Evolutionary conservation across 2,329 filamentous ascomycete genomes (phyloP).

Genomic region (Penicillium glabrum): DNA sequence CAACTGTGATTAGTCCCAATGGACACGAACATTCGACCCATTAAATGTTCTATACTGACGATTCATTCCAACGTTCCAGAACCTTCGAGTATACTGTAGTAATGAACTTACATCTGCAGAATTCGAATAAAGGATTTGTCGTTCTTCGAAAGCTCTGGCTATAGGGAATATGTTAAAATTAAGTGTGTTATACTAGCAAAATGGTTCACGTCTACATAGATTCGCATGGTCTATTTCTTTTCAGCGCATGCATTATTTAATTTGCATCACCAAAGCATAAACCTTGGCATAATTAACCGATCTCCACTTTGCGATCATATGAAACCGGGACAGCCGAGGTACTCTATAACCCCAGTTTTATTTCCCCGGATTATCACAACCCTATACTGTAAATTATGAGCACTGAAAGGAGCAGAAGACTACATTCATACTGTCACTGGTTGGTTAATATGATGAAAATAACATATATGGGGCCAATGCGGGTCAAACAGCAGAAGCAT

Average conservation of each 20-base stretch:
- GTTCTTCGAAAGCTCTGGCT: too few species aligned
- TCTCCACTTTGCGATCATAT: conserved; percentile 1
- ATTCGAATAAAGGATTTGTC: too few species aligned
- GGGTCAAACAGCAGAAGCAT: background rate
- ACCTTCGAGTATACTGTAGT: too few species aligned
- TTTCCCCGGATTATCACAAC: background rate
- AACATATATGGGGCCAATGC: background rate
- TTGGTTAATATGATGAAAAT: background rate
- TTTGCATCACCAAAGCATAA: background rate
- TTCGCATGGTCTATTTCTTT: background rate
- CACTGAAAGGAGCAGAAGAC: background rate
- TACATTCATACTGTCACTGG: background rate
- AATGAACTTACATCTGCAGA: too few species aligned
- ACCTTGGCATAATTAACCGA: background rate
- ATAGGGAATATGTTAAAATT: too few species aligned
- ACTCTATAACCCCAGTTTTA: background rate
- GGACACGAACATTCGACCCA: too few species aligned
- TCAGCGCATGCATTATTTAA: too few species aligned
- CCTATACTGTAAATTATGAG: background rate
- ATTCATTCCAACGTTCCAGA: too few species aligned
- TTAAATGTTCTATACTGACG: too few species aligned
- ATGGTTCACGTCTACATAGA: too few species aligned
- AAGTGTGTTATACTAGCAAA: too few species aligned
- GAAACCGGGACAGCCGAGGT: conserved; percentile 3
- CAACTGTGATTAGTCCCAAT: too few species aligned